These are phyloP conservation scores for Hortaea sp. DNA, from an alignment of 2,329 filamentous ascomycete genomes.

Conservation along the genomic window DNA sequence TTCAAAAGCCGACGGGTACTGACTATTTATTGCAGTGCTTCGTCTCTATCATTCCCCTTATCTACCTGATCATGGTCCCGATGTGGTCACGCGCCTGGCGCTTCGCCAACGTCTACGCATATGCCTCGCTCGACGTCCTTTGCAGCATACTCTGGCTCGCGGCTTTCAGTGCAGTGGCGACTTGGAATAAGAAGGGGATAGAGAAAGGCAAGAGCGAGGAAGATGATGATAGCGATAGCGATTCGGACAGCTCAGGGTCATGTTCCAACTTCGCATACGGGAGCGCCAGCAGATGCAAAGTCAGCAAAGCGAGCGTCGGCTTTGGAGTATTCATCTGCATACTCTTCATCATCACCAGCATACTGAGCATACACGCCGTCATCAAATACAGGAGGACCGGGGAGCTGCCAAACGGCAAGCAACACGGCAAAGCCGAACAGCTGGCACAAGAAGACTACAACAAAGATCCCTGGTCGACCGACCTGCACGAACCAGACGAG, in stretches of 20 bases:
- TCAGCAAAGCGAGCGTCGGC: conserved; percentile 46
- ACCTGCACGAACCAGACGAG: conserved; percentile 27
- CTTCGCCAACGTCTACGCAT: conserved; percentile 52
- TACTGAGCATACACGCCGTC: conserved; percentile 45
- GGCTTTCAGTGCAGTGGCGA: conserved; percentile 46
- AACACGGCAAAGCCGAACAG: conserved; percentile 24
- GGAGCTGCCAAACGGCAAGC: conserved; percentile 37
- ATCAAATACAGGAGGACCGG: conserved; percentile 48
- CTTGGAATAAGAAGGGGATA: conserved; percentile 47
- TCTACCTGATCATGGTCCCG: conserved; percentile 51
- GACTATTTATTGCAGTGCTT: conserved; percentile 40
- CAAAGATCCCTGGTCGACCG: conserved; percentile 36
- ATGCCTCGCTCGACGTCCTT: conserved; percentile 45
- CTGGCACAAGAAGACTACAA: conserved; percentile 30
- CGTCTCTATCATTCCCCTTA: conserved; percentile 46
- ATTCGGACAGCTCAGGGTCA: conserved; percentile 27
- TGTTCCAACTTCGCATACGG: conserved; percentile 49
- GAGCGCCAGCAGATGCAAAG: conserved; percentile 43
- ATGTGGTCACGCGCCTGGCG: conserved; percentile 49
- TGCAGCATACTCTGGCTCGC: conserved; percentile 50
- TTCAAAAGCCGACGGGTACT: background rate
- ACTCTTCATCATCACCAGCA: conserved; percentile 43
- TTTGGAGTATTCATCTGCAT: conserved; percentile 49
- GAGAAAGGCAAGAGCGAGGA: conserved; percentile 32
- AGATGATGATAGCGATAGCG: conserved; percentile 8